These are phyloP conservation scores for Cajanus cajan DNA, from an alignment of 306 rosid species.

Conservation along the genomic window DNA sequence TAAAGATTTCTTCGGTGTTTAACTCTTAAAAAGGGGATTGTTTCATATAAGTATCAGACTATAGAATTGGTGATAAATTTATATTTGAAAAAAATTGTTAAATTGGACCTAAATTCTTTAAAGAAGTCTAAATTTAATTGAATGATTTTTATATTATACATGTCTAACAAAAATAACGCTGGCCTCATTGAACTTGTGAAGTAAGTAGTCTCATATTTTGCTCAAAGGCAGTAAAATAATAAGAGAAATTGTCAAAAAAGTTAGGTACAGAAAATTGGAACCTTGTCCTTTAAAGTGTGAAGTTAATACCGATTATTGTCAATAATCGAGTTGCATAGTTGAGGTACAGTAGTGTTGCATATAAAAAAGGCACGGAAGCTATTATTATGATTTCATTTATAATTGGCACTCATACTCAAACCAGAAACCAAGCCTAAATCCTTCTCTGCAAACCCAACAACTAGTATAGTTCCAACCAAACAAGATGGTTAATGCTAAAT, in stretches of 20 bases:
- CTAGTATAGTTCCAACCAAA: neutral
- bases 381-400: conserved; percentile 5
- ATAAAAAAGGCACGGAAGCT: conserved; percentile 15
- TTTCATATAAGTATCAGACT: too few species aligned
- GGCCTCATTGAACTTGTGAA: neutral
- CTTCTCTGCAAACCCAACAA: neutral
- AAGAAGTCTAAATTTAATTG: too few species aligned
- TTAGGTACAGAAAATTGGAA: conserved; percentile 1
- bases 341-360: neutral
- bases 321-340: conserved; percentile 13
- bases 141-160: neutral
- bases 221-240: neutral
- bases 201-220: neutral
- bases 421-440: conserved; percentile 1
- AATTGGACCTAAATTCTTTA: too few species aligned
- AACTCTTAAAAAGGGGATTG: too few species aligned
- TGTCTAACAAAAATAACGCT: neutral
- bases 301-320: conserved; percentile 6
- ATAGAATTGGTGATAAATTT: too few species aligned
- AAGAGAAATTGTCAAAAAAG: conserved; percentile 1
- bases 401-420: neutral
- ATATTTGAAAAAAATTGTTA: too few species aligned
- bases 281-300: neutral
- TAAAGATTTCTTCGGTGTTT: too few species aligned
- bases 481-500: conserved; percentile 42